These are phyloP conservation scores for Phytopythium chamaehyphon DNA, from an alignment of 352 stramenopile species.

Conservation along the genomic window DNA sequence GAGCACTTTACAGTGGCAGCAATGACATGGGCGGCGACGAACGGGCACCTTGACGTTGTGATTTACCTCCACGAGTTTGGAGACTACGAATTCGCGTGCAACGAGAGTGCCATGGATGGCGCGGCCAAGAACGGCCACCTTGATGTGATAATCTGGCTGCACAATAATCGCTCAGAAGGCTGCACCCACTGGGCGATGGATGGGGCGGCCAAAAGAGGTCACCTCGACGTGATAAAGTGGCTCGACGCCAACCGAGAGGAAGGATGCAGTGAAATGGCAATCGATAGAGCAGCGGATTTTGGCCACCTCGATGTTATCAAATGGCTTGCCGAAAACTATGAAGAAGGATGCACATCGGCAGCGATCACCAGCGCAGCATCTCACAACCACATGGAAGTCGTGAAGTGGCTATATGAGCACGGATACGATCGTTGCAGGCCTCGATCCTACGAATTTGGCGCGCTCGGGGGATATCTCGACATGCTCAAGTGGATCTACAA, in stretches of 20 bases:
- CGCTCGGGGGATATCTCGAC: conserved; percentile 17
- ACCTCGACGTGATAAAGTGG: conserved; percentile 18
- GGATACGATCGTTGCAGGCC: conserved; percentile 6
- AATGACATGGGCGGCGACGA: conserved; percentile 2
- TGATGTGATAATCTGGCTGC: conserved; percentile 19
- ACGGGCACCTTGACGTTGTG: conserved; percentile 15
- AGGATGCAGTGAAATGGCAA: conserved; percentile 11
- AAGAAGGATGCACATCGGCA: conserved; percentile 4
- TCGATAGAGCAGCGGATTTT: conserved; percentile 6
- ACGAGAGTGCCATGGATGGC: conserved; percentile 3
- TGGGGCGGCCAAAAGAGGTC: conserved; percentile 2
- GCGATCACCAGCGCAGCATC: conserved; percentile 3
- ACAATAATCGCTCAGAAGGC: conserved; percentile 14
- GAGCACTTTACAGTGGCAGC: conserved; percentile 1
- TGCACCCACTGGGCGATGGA: conserved; percentile 10
- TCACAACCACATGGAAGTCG: neutral
- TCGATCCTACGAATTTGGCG: conserved; percentile 1
- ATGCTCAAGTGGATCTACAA: conserved; percentile 19
- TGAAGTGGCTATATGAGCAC: conserved; percentile 7
- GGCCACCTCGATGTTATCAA: conserved; percentile 6
- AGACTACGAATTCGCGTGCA: conserved; percentile 8
- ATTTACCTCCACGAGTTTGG: conserved; percentile 20
- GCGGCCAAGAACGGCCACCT: conserved; percentile 8
- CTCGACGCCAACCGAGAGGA: conserved; percentile 14
- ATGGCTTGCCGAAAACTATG: conserved; percentile 9